phyloP scores from a whole-genome alignment of 2,329 filamentous ascomycete genomes.

The Cladosporium velox region DNA sequence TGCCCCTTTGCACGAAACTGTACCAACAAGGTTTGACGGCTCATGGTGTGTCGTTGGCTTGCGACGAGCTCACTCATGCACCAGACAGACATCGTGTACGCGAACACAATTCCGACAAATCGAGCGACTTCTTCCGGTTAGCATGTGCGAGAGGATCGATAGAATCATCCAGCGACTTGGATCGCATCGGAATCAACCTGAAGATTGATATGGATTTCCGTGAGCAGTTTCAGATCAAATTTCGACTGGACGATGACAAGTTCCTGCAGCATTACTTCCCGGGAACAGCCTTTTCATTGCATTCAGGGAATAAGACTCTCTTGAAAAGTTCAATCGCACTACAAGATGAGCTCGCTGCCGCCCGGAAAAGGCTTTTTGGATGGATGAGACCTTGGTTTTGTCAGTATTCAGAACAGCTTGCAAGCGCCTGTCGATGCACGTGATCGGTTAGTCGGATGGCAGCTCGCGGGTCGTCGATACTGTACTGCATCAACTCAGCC shows the following conservation, averaged over 20 bases:
- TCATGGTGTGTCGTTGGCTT: not conserved
- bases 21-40: not conserved
- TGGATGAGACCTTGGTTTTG: not conserved
- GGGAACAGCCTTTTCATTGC: not conserved
- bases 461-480: too few relatives aligned
- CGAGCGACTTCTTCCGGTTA: not conserved
- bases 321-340: not conserved
- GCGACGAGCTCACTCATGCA: not conserved
- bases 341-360: not conserved
- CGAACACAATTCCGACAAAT: not conserved
- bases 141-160: not conserved
- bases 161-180: not conserved
- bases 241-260: not conserved
- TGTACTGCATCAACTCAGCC: too few relatives aligned
- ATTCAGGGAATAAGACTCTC: not conserved
- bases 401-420: too few relatives aligned
- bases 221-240: not conserved
- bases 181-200: not conserved
- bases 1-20: not conserved
- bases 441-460: too few relatives aligned
- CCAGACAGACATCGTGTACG: not conserved
- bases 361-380: not conserved
- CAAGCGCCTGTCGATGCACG: too few relatives aligned
- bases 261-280: not conserved
- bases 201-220: not conserved